A percentile compares a stretch with the other conserved stretches of the same genome.
Conservation (phyloP, 768 basidiomycete genomes). For the Neoboletus magnificus region DNA sequence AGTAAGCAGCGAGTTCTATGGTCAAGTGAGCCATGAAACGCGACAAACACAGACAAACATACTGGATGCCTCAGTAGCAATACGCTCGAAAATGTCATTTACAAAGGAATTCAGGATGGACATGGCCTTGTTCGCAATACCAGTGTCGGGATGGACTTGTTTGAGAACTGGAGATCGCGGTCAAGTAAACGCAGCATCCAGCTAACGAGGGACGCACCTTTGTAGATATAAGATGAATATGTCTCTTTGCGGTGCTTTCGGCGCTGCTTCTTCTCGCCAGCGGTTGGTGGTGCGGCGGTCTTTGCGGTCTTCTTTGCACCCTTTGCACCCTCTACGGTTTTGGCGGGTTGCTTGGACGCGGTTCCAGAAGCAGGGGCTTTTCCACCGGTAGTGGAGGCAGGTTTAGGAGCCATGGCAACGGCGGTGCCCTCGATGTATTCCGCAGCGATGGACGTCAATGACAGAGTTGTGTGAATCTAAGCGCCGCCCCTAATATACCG, state of each 20-base stretch:
- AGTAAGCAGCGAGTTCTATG: conserved; percentile 91
- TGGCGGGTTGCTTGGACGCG: conserved; percentile 63
- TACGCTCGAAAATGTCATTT: conserved; percentile 94
- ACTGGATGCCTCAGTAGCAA: conserved; percentile 89
- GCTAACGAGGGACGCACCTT: conserved; percentile 46
- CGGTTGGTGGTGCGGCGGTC: conserved; percentile 49
- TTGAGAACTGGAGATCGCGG: conserved; percentile 64
- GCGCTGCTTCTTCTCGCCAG: conserved; percentile 86
- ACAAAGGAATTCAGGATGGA: conserved; percentile 95
- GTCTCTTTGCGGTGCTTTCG: conserved; percentile 87
- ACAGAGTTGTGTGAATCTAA: background rate
- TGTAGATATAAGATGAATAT: conserved; percentile 91
- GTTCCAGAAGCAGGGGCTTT: conserved; percentile 62
- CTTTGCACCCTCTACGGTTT: conserved; percentile 53
- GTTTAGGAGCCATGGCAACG: conserved; percentile 51
- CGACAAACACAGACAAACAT: conserved; percentile 20
- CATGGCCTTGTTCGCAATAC: conserved; percentile 99
- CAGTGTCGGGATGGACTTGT: conserved; percentile 98
- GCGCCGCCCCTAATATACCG: conserved; percentile 34
- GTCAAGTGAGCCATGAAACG: background rate
- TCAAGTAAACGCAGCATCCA: background rate
- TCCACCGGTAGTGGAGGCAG: conserved; percentile 64
- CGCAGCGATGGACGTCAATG: conserved; percentile 18
- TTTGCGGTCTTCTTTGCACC: conserved; percentile 76
- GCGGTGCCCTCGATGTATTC: background rate